phyloP scores from a whole-genome alignment of 2,329 filamentous ascomycete genomes.

The Trichoderma sp. region DNA sequence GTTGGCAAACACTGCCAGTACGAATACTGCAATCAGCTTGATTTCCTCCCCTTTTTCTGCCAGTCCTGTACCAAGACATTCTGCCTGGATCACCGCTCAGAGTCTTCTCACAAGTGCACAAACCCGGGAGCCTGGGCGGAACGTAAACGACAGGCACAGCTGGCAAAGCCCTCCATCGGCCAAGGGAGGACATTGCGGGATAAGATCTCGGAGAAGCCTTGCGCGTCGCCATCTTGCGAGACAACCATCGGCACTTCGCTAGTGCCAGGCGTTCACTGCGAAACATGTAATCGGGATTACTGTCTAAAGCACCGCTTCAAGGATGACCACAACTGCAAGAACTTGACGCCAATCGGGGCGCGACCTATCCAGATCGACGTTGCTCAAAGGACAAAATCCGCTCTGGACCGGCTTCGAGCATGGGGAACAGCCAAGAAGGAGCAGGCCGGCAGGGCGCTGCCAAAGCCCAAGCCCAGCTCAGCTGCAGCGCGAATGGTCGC shows the following conservation, averaged over 20 bases:
- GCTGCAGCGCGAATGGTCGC: constrained; percentile 65
- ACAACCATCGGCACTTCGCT: constrained; percentile 67
- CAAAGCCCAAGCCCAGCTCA: constrained; percentile 61
- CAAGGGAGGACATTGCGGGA: constrained; percentile 54
- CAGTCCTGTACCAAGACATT: constrained; percentile 82
- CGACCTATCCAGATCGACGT: constrained; percentile 44
- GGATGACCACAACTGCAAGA: constrained; percentile 83
- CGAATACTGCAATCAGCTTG: constrained; percentile 87
- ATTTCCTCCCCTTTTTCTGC: constrained; percentile 93
- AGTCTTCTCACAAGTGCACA: constrained; percentile 71
- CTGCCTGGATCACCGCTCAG: constrained; percentile 91
- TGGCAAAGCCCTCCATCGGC: constrained; percentile 52
- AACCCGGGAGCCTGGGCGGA: constrained; percentile 61
- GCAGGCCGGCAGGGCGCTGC: constrained; percentile 54
- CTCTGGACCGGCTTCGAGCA: constrained; percentile 71
- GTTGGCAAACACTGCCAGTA: constrained; percentile 91
- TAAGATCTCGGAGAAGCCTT: constrained; percentile 61
- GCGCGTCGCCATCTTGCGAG: constrained; percentile 64
- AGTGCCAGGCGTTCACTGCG: constrained; percentile 67
- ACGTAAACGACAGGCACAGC: constrained; percentile 52
- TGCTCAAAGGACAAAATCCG: constrained; percentile 65
- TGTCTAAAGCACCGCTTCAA: constrained; percentile 73
- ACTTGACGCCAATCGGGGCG: constrained; percentile 60
- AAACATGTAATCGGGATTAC: constrained; percentile 68
- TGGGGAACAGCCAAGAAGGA: constrained; percentile 78